These are phyloP conservation scores for Lipomyces starkeyi DNA, from an alignment of 805 yeast species.

Conservation along the genomic window DNA sequence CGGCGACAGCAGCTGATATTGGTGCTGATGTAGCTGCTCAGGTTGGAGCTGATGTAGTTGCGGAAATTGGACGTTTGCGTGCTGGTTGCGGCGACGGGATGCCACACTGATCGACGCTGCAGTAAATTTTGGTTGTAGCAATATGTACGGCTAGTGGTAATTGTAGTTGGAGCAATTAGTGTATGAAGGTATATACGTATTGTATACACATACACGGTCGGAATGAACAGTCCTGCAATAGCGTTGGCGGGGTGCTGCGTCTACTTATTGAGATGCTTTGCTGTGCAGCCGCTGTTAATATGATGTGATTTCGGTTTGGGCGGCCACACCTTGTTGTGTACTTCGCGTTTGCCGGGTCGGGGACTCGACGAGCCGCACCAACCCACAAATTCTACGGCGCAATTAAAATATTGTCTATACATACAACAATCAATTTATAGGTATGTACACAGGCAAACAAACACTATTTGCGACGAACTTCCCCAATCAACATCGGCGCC, in stretches of 20 bases:
- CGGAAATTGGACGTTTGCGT: neutral
- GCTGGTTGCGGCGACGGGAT: neutral
- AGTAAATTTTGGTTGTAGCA: neutral
- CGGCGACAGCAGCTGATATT: conserved; percentile 2
- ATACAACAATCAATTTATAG: neutral
- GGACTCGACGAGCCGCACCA: neutral
- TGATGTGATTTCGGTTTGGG: neutral
- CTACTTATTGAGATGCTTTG: neutral
- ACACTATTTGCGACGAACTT: conserved; percentile 8
- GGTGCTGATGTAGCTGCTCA: neutral
- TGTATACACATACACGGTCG: neutral
- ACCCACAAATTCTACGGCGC: neutral
- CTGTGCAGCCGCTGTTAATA: no score
- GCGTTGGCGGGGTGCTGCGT: neutral
- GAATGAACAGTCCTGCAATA: neutral
- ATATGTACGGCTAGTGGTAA: neutral
- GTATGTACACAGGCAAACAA: neutral
- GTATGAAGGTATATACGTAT: neutral
- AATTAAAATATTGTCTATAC: neutral
- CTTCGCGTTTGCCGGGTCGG: no score
- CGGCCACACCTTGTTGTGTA: neutral
- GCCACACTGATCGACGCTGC: neutral
- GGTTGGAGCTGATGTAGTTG: neutral
- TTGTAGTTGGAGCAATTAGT: neutral
- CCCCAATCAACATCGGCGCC: conserved; percentile 34